Base-by-base conservation (phyloP, 305 asterid genomes). In the Fraxinus xanthoxyloides region DNA sequence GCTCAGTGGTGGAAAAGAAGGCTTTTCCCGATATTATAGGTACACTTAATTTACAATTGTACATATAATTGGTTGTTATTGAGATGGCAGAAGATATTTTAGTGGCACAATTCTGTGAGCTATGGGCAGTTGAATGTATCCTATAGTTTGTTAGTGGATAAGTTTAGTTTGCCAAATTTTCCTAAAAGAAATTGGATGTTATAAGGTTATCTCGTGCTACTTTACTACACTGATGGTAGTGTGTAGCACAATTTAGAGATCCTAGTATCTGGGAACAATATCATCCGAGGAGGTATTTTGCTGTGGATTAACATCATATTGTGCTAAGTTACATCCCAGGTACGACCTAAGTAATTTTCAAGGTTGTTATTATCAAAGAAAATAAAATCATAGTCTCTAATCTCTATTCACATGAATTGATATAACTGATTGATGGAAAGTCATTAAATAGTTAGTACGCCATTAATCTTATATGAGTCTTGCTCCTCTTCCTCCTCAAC, bases 11-110 rank as follows among this genome's bases (percentile, higher is more conserved):
- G 87, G 98, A 92, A 78, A 95, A 91, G 90, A 95, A 95, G 86
- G 82, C 79, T n/a, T 65, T 93, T 88, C 98, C 98, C 81, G 97
- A 95, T 86, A 92, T 95, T 69, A 87, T 95, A 84, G 98, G 98
- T 92, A 82, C 24, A 76, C 72, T 65, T 81, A 43, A 46, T 54
- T 81, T 26, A 31, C 21, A 38, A 13, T 9, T 35, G 59, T 81
- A 23, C 30, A 23, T 78, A 5, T 23, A 28, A 59, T 38, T 38
- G 48, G 48, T 77, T 54, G 32, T 65, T 35, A 73, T 73, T 83
- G 8, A 76, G 38, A 23, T 67, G 48, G 51, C 67, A 5, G 80
- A 59, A 80, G 30, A 79, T 78, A 43, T 40, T 61, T 17, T 32
- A 67, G 63, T 36, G 28, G 67, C 72, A 63, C 32, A 65, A 26